Evolutionary conservation across 495 filamentous ascomycete genomes (phyloP).

Genomic region (Astrocystis sublimbata): DNA sequence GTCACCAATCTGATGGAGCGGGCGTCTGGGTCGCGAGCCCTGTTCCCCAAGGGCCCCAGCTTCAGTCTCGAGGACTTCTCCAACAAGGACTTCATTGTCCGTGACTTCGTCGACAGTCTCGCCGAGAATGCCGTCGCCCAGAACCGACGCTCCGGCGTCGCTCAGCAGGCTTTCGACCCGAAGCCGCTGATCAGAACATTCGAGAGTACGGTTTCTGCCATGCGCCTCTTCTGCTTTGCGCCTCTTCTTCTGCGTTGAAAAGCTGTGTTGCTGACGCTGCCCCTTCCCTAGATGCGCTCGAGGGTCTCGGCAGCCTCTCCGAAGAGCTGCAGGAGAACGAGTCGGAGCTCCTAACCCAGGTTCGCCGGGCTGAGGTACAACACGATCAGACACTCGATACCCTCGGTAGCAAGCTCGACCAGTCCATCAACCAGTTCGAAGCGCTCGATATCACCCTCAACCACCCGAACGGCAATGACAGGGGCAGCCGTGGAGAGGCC

Average conservation of each 20-base stretch:
- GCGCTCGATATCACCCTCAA: slow-evolving; percentile 79
- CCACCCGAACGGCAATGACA: slow-evolving; percentile 43
- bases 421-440: slow-evolving; percentile 88
- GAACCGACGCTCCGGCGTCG: slow-evolving; percentile 69
- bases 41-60: slow-evolving; percentile 75
- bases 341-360: slow-evolving; percentile 84
- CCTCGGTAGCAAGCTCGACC: slow-evolving; percentile 81
- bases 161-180: slow-evolving; percentile 84
- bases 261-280: slow-evolving; percentile 25
- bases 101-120: slow-evolving; percentile 93
- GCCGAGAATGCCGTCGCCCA: slow-evolving; percentile 77
- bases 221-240: neutral
- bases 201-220: slow-evolving; percentile 62
- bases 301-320: slow-evolving; percentile 74
- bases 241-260: neutral
- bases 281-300: slow-evolving; percentile 59
- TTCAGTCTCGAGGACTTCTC: slow-evolving; percentile 91
- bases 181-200: slow-evolving; percentile 97
- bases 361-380: slow-evolving; percentile 87
- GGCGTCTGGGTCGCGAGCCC: slow-evolving; percentile 54
- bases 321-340: slow-evolving; percentile 83
- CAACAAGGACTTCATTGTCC: slow-evolving; percentile 90
- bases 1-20: slow-evolving; percentile 42
- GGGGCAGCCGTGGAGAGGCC: slow-evolving; percentile 56
- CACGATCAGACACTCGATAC: slow-evolving; percentile 86